Evolutionary conservation across 768 basidiomycete species (phyloP).

Genomic region (Crassisporium funariophilum): DNA sequence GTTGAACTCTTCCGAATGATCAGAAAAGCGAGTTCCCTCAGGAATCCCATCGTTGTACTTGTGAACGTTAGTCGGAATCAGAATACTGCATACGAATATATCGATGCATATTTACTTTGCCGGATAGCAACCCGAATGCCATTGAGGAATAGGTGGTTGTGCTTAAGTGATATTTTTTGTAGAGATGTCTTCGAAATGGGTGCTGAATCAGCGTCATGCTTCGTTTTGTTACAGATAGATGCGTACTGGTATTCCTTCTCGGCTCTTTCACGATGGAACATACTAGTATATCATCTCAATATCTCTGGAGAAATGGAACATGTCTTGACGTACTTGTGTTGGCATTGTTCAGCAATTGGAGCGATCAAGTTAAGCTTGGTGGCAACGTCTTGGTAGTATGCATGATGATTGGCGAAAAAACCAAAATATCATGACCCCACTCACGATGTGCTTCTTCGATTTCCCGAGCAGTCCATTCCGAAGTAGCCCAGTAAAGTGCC

Average conservation of each 20-base stretch:
- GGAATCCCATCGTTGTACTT: slow-evolving; percentile 81
- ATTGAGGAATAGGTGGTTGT: slow-evolving; percentile 78
- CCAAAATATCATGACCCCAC: slow-evolving; percentile 2
- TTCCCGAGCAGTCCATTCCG: slow-evolving; percentile 67
- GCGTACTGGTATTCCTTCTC: slow-evolving; percentile 72
- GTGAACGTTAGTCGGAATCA: neutral
- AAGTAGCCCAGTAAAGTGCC: slow-evolving; percentile 64
- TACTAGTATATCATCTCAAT: no score
- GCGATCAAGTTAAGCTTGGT: slow-evolving; percentile 62
- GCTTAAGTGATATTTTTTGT: slow-evolving; percentile 68
- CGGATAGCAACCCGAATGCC: slow-evolving; percentile 70
- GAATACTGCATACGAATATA: no score
- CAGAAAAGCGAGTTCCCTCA: slow-evolving; percentile 65
- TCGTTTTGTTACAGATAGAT: no score
- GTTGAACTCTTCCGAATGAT: slow-evolving; percentile 54
- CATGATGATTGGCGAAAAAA: slow-evolving; percentile 9
- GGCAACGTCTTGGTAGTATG: slow-evolving; percentile 55
- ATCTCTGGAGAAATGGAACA: no score
- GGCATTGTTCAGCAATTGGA: slow-evolving; percentile 79
- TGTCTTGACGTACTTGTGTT: slow-evolving; percentile 73
- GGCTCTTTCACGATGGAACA: slow-evolving; percentile 78
- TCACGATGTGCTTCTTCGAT: slow-evolving; percentile 63
- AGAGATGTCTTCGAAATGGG: slow-evolving; percentile 46
- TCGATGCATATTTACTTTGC: slow-evolving; percentile 67
- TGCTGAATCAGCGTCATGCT: neutral